These are phyloP conservation scores for Cryptococcus wingfieldii DNA, from an alignment of 1,284 basidiomycete genomes.

Conservation along the genomic window DNA sequence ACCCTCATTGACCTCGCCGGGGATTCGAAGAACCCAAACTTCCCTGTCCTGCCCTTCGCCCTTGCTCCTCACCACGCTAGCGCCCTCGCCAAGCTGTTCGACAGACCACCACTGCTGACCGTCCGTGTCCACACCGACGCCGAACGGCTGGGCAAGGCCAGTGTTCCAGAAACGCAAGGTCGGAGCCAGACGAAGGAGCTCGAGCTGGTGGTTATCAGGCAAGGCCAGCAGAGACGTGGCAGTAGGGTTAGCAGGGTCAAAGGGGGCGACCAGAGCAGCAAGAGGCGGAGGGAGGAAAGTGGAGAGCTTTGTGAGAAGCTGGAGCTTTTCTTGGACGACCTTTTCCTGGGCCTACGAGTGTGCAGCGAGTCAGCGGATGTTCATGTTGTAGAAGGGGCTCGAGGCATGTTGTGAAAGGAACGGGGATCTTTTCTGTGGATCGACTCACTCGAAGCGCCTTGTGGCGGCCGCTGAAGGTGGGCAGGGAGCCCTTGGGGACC, in stretches of 20 bases:
- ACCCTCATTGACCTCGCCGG: constrained; percentile 17
- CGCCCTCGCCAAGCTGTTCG: constrained; percentile 37
- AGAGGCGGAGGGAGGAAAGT: constrained; percentile 43
- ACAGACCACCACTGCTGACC: constrained; percentile 36
- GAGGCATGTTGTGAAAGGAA: background rate
- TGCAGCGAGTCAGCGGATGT: background rate
- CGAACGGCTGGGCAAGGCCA: constrained; percentile 5
- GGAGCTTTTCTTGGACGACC: constrained; percentile 31
- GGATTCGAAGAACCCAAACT: constrained; percentile 38
- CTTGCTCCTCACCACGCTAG: constrained; percentile 29
- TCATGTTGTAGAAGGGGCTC: background rate
- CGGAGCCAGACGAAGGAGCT: constrained; percentile 21
- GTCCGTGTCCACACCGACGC: constrained; percentile 8
- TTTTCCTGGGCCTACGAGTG: constrained; percentile 31
- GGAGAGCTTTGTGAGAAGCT: constrained; percentile 34
- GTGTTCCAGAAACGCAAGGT: constrained; percentile 29
- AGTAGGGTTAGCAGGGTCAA: constrained; percentile 7
- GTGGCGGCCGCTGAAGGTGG: constrained; percentile 43
- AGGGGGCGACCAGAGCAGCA: constrained; percentile 22
- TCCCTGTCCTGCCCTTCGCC: constrained; percentile 28
- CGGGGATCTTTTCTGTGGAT: background rate
- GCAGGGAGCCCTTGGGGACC: constrained; percentile 41
- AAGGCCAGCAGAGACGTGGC: constrained; percentile 4
- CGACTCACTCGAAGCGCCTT: constrained; percentile 37
- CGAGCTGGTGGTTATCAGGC: constrained; percentile 10